Conservation (phyloP, 768 basidiomycete species). For the Kondoa malvinella region DNA sequence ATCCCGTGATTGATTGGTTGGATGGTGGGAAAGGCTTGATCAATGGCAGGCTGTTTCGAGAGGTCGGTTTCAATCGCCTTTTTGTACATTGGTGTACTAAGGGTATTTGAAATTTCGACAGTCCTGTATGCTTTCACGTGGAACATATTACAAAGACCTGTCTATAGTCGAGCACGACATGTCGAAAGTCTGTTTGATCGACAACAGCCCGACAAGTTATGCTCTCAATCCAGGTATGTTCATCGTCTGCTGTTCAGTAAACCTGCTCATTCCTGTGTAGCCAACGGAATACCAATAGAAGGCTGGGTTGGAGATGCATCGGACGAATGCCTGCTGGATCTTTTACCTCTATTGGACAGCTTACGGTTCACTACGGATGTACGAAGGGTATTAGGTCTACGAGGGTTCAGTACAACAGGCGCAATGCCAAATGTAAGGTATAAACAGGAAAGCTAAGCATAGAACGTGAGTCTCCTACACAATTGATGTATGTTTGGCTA, state of each 20-base stretch:
- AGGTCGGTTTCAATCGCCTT: slow-evolving; percentile 37
- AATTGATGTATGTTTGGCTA: too few species aligned
- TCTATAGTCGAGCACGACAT: slow-evolving; percentile 74
- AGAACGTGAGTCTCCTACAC: too few species aligned
- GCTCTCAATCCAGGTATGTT: slow-evolving; percentile 70
- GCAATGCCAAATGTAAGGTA: neutral
- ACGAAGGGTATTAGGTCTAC: slow-evolving; percentile 65
- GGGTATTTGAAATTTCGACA: slow-evolving; percentile 28
- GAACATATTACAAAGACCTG: slow-evolving; percentile 87
- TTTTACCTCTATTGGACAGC: slow-evolving; percentile 87
- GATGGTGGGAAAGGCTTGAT: slow-evolving; percentile 68
- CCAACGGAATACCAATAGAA: slow-evolving; percentile 96
- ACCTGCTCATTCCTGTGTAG: slow-evolving; percentile 35
- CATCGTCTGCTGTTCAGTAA: neutral
- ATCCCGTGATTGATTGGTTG: slow-evolving; percentile 98
- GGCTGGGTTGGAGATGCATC: slow-evolving; percentile 96
- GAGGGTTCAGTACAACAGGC: slow-evolving; percentile 29
- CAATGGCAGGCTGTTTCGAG: slow-evolving; percentile 72
- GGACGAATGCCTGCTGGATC: slow-evolving; percentile 88
- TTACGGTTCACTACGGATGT: slow-evolving; percentile 92
- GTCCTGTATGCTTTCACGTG: slow-evolving; percentile 87
- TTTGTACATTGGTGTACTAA: slow-evolving; percentile 3
- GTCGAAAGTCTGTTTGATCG: slow-evolving; percentile 79
- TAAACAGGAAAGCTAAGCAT: neutral
- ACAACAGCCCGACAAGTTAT: slow-evolving; percentile 90